A percentile compares a stretch with the other conserved stretches of the same genome.
These are phyloP conservation scores for Cutaneotrichosporon cavernicola DNA, from an alignment of 1,284 basidiomycete genomes.

Conservation along the genomic window DNA sequence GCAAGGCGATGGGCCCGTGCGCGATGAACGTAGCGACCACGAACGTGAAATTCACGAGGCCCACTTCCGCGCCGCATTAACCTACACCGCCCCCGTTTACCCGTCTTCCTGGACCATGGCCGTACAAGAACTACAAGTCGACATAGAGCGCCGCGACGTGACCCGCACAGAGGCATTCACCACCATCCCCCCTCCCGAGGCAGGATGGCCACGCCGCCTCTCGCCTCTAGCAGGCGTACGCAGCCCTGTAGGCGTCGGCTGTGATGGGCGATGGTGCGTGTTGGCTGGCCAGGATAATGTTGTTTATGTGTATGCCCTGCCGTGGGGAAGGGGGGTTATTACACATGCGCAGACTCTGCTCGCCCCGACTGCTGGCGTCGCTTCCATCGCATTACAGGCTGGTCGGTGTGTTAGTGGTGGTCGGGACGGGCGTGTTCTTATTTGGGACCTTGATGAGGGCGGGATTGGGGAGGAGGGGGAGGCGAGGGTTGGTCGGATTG, in stretches of 20 bases:
- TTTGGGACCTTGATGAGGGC: conserved; percentile 48
- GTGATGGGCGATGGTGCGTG: conserved; percentile 50
- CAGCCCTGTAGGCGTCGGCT: conserved; percentile 42
- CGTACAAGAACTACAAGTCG: conserved; percentile 47
- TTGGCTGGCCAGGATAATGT: conserved; percentile 49
- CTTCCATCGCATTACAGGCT: conserved; percentile 38
- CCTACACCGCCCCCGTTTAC: conserved; percentile 50
- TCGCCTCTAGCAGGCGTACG: conserved; percentile 43
- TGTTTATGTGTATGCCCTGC: conserved; percentile 50
- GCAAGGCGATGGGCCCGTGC: too few species aligned
- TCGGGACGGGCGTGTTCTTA: conserved; percentile 47
- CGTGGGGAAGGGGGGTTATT: conserved; percentile 26
- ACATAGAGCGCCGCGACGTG: conserved; percentile 17
- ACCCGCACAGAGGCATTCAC: conserved; percentile 41
- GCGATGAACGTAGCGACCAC: too few species aligned
- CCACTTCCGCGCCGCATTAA: conserved; percentile 41
- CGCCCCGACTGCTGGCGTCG: conserved; percentile 44
- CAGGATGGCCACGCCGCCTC: conserved; percentile 39
- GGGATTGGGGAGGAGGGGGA: conserved; percentile 16
- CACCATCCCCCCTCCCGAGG: conserved; percentile 28
- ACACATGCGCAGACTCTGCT: conserved; percentile 47
- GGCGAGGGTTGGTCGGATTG: conserved; percentile 33
- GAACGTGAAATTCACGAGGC: neutral
- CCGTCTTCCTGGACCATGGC: conserved; percentile 51
- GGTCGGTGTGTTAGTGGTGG: conserved; percentile 48